Evolutionary conservation across 495 filamentous ascomycete species (phyloP).

Genomic region (Elaphomyces granulatus): DNA sequence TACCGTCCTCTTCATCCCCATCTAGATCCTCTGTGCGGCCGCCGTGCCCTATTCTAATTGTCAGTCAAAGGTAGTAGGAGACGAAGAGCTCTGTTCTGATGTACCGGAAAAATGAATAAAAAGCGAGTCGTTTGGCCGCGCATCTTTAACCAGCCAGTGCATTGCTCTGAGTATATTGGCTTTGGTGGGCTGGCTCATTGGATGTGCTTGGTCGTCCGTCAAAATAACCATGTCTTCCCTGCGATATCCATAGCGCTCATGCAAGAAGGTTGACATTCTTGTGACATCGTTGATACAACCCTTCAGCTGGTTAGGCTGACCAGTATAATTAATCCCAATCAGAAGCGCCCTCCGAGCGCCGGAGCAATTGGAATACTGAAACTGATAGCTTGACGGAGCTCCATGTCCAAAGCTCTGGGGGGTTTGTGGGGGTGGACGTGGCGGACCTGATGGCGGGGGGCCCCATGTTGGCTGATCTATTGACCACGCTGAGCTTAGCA

Average conservation of each 20-base stretch:
- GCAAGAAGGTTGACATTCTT: constrained; percentile 90
- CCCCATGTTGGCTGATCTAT: no score
- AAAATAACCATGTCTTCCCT: constrained; percentile 97
- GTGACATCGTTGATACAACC: constrained; percentile 98
- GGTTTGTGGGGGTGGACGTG: constrained; percentile 17
- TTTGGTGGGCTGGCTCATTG: constrained; percentile 93
- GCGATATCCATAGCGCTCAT: constrained; percentile 83
- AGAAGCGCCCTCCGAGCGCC: constrained; percentile 83
- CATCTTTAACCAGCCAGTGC: constrained; percentile 98
- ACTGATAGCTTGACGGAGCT: constrained; percentile 64
- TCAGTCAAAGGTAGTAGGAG: background rate
- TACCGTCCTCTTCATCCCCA: constrained; percentile 77
- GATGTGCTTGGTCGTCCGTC: constrained; percentile 94
- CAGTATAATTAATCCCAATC: constrained; percentile 97
- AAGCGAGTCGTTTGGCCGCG: constrained; percentile 81
- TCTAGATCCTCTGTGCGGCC: constrained; percentile 94
- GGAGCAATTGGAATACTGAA: constrained; percentile 85
- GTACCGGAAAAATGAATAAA: constrained; percentile 97
- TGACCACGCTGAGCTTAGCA: no score
- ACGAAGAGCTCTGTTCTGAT: no score
- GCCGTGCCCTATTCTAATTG: constrained; percentile 55
- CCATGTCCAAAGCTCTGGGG: constrained; percentile 57
- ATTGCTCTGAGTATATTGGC: constrained; percentile 92
- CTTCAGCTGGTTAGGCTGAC: constrained; percentile 76
- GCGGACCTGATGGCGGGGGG: no score